Percentiles rank a stretch among this genome's conserved stretches.
Evolutionary conservation across 2,329 filamentous ascomycete species (phyloP).

Genomic region (Microcyclosporella mali): DNA sequence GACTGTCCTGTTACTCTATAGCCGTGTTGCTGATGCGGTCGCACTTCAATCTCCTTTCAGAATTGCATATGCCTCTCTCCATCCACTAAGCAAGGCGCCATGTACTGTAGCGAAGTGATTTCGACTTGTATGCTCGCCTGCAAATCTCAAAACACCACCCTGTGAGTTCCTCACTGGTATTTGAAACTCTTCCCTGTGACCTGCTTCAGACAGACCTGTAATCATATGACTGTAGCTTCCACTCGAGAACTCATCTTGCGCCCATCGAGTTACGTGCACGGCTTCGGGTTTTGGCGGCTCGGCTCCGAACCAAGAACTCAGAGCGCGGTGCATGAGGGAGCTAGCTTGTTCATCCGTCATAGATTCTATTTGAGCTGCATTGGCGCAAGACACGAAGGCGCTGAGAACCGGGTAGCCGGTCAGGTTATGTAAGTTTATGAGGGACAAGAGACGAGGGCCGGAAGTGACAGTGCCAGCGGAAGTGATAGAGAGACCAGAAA

Average conservation of each 20-base stretch:
- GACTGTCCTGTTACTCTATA: no score
- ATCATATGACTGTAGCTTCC: slow-evolving; percentile 26
- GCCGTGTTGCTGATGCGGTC: no score
- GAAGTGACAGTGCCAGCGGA: slow-evolving; percentile 9
- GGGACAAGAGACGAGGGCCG: slow-evolving; percentile 15
- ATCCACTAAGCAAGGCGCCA: slow-evolving; percentile 23
- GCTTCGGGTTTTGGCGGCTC: slow-evolving; percentile 17
- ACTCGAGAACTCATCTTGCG: slow-evolving; percentile 14
- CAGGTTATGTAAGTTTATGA: slow-evolving; percentile 20
- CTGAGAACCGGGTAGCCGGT: slow-evolving; percentile 18
- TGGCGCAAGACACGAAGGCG: slow-evolving; percentile 21
- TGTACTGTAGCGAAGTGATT: slow-evolving; percentile 26
- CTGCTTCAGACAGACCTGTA: slow-evolving; percentile 13
- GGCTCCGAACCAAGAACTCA: slow-evolving; percentile 18
- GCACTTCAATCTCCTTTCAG: slow-evolving; percentile 6
- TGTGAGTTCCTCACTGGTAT: slow-evolving; percentile 7
- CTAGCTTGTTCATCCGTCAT: slow-evolving; percentile 15
- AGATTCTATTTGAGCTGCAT: slow-evolving; percentile 17
- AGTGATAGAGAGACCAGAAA: slow-evolving; percentile 18
- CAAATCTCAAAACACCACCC: slow-evolving; percentile 20
- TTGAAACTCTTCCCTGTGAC: slow-evolving; percentile 18
- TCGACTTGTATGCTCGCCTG: slow-evolving; percentile 22
- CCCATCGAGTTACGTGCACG: slow-evolving; percentile 23
- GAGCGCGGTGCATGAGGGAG: slow-evolving; percentile 17
- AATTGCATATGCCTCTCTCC: slow-evolving; percentile 22